Evolutionary conservation across 2,329 filamentous ascomycete genomes (phyloP).

Genomic region (Aspergillus texensis): DNA sequence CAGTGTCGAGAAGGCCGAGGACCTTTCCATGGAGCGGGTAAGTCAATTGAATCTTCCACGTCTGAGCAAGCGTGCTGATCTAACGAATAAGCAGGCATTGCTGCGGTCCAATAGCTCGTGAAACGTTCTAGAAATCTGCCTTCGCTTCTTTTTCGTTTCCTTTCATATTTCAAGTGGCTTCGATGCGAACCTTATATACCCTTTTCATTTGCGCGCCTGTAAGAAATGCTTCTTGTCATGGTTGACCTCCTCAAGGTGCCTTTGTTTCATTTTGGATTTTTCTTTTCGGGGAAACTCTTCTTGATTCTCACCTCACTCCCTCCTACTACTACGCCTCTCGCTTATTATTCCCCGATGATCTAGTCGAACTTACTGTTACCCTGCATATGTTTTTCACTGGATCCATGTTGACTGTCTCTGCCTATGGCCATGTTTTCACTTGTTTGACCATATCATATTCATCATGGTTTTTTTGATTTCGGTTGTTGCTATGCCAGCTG

Average conservation of each 20-base stretch:
- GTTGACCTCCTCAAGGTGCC: conserved; percentile 13
- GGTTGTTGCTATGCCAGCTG: conserved; percentile 24
- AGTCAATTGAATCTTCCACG: conserved; percentile 27
- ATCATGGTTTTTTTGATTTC: conserved; percentile 18
- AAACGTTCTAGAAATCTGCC: conserved; percentile 28
- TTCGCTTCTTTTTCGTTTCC: conserved; percentile 28
- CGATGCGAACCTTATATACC: conserved; percentile 31
- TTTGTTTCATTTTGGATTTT: conserved; percentile 17
- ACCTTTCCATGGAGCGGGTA: conserved; percentile 63
- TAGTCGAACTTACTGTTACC: conserved; percentile 12
- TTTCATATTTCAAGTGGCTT: conserved; percentile 30
- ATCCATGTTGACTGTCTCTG: conserved; percentile 18
- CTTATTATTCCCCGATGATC: conserved; percentile 3
- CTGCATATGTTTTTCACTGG: conserved; percentile 25
- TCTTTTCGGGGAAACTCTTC: conserved; percentile 8
- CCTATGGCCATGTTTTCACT: conserved; percentile 7
- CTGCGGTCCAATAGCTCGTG: conserved; percentile 55
- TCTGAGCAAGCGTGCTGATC: conserved; percentile 21
- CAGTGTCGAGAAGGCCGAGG: conserved; percentile 60
- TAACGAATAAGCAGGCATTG: conserved; percentile 32
- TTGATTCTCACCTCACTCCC: conserved; percentile 12
- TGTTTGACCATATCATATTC: conserved; percentile 13
- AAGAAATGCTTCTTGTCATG: conserved; percentile 24
- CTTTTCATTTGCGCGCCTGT: conserved; percentile 26
- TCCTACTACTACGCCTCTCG: conserved; percentile 9